These are phyloP conservation scores for Maudiozyma turicensis DNA, from an alignment of 805 yeast genomes.

Conservation along the genomic window DNA sequence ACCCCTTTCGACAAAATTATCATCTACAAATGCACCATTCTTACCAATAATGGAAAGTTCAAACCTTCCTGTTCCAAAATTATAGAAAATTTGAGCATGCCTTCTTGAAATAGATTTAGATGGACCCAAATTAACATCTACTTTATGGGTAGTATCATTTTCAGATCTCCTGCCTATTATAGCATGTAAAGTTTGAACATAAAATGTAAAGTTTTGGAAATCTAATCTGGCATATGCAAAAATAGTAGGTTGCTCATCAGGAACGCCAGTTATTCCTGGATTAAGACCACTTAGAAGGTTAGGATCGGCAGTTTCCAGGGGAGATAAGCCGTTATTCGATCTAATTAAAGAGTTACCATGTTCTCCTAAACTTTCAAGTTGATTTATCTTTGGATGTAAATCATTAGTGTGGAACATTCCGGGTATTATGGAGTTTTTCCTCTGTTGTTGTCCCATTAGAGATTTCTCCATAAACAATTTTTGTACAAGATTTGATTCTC, in stretches of 20 bases:
- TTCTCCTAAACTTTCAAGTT: not conserved
- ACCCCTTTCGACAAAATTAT: conserved; percentile 79
- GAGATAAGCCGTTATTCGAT: not conserved
- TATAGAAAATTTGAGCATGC: conserved; percentile 93
- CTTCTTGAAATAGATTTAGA: conserved; percentile 88
- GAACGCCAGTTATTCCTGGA: conserved; percentile 1
- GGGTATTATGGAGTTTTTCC: conserved; percentile 24
- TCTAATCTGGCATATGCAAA: conserved; percentile 64
- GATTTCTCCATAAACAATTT: conserved; percentile 17
- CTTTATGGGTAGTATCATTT: conserved; percentile 55
- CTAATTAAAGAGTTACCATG: not conserved
- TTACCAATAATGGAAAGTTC: conserved; percentile 87
- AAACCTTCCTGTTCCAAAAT: conserved; percentile 91
- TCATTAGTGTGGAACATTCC: conserved; percentile 21
- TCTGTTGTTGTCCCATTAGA: conserved; percentile 6
- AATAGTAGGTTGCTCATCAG: conserved; percentile 32
- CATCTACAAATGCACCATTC: conserved; percentile 96
- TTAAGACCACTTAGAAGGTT: conserved; percentile 1
- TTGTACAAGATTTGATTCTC: conserved; percentile 14
- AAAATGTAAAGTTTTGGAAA: conserved; percentile 86
- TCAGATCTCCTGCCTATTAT: conserved; percentile 84
- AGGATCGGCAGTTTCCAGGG: not conserved
- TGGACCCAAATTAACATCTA: conserved; percentile 87
- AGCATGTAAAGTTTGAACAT: conserved; percentile 92
- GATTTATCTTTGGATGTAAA: not conserved